Conservation (phyloP, 257 asterid species). For the Rubia yunnanensis region DNA sequence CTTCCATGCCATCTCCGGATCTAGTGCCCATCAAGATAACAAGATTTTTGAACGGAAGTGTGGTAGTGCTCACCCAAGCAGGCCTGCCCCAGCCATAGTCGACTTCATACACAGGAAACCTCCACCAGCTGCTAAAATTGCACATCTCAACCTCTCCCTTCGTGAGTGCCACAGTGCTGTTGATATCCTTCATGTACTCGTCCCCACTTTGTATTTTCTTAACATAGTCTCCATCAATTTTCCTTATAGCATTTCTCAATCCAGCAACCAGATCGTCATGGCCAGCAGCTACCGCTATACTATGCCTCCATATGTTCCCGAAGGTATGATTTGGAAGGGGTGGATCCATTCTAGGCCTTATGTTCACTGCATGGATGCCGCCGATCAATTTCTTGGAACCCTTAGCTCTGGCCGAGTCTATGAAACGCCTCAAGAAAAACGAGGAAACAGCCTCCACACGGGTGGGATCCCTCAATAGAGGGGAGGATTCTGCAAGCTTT, state of each 20-base stretch:
- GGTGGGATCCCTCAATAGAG: constrained; percentile 25
- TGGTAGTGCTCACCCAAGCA: constrained; percentile 26
- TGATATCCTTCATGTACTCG: constrained; percentile 7
- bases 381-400: background rate
- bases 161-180: background rate
- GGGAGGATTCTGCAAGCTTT: constrained; percentile 5
- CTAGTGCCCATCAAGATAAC: constrained; percentile 26
- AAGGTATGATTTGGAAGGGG: constrained; percentile 14
- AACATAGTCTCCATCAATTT: constrained; percentile 17
- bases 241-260: constrained; percentile 26
- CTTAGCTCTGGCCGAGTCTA: constrained; percentile 5
- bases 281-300: constrained; percentile 12
- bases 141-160: constrained; percentile 18
- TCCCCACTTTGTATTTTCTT: constrained; percentile 10
- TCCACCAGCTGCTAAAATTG: constrained; percentile 38
- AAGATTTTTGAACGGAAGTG: constrained; percentile 21
- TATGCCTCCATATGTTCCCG: constrained; percentile 21
- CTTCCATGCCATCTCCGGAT: constrained; percentile 45
- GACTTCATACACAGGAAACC: constrained; percentile 41
- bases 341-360: constrained; percentile 28
- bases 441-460: constrained; percentile 43
- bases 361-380: constrained; percentile 26
- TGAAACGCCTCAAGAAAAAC: constrained; percentile 31
- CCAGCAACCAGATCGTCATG: constrained; percentile 15
- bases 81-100: constrained; percentile 51